Evolutionary conservation across 140 eudicot species (phyloP), one percentile per base, ranked within the genome.

Genomic region (Senecio squalidus): DNA sequence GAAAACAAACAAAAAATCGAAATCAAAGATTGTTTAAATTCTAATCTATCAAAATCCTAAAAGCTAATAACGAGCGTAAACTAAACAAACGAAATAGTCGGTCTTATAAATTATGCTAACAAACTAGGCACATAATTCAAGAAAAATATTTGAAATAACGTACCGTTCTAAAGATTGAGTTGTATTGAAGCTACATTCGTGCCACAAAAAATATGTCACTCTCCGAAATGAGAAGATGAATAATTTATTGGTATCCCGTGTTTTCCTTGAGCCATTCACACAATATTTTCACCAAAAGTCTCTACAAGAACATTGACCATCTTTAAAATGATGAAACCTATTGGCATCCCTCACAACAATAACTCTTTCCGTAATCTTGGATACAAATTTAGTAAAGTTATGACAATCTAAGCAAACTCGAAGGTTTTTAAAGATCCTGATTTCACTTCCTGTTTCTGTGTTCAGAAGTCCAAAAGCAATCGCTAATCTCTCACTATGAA

Each of bases 351-450:
- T 84, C 57, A 84, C 95, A 73, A 79, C 78, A 61, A 92, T 80
- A 47, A 73, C 66, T 72, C 99, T 88, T 56, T 75, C 69, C 3
- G 93, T 88, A 67, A 92, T 68, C 82, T 47, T 82, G 30, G 96
- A 88, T 11, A 84, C 80, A 45, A 79, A 84, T 38, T 88, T 92
- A 2, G 99, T 92, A 38, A 89, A 85, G 27, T 84, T 88, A 66
- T 92, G 99, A 60, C 99, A 92, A 55, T 92, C 99, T 26, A 88
- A 65, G 45, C 96, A 92, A 68, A 92, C 99, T 48, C 96, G 73
- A 17, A 92, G 95, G 69, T 92, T 92, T 73, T 92, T 92, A 41
- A 92, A 69, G 50, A 88, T 92, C 77, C 95, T 81, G 10, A 92
- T 88, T 63, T 88, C 95, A 14, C 67, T 55, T 65, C 89, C 95